Percentiles rank a stretch among this genome's conserved stretches.
Evolutionary conservation across 176 grass and related monocot species (phyloP).

Genomic region (bread wheat (Triticum aestivum)): DNA sequence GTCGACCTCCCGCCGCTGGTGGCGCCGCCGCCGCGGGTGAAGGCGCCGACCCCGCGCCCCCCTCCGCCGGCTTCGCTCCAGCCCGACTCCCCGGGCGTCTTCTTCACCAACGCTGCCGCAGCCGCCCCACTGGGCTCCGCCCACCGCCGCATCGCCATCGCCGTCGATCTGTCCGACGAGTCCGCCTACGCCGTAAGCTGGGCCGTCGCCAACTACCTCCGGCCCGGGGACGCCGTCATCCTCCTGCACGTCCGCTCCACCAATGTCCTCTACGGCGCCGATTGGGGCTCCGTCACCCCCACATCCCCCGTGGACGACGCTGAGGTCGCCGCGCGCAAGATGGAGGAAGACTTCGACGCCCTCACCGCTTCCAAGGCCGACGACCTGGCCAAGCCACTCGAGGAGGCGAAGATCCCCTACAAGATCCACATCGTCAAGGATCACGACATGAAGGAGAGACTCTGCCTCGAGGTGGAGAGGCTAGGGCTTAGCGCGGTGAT

Average conservation of each 20-base stretch:
- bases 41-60: slow-evolving; percentile 52
- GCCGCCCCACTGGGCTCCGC: slow-evolving; percentile 40
- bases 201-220: slow-evolving; percentile 96
- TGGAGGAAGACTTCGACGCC: slow-evolving; percentile 79
- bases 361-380: slow-evolving; percentile 74
- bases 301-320: slow-evolving; percentile 38
- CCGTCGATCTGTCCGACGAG: slow-evolving; percentile 88
- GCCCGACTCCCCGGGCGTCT: slow-evolving; percentile 70
- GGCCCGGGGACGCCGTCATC: slow-evolving; percentile 86
- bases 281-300: slow-evolving; percentile 73
- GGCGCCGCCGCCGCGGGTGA: slow-evolving; percentile 54
- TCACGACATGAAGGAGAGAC: slow-evolving; percentile 98
- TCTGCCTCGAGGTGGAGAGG: slow-evolving; percentile 98
- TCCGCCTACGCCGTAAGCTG: slow-evolving; percentile 77
- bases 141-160: slow-evolving; percentile 89
- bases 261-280: slow-evolving; percentile 85
- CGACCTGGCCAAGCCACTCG: slow-evolving; percentile 69
- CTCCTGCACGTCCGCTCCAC: slow-evolving; percentile 92
- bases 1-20: slow-evolving; percentile 53
- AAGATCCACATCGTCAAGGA: slow-evolving; percentile 96
- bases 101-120: slow-evolving; percentile 65
- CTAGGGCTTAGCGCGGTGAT: slow-evolving; percentile 83
- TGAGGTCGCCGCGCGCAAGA: slow-evolving; percentile 64
- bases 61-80: slow-evolving; percentile 54
- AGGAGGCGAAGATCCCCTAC: slow-evolving; percentile 70